These are phyloP conservation scores for Cymbidium sinense DNA, from an alignment of 106 monocot species.

Conservation along the genomic window DNA sequence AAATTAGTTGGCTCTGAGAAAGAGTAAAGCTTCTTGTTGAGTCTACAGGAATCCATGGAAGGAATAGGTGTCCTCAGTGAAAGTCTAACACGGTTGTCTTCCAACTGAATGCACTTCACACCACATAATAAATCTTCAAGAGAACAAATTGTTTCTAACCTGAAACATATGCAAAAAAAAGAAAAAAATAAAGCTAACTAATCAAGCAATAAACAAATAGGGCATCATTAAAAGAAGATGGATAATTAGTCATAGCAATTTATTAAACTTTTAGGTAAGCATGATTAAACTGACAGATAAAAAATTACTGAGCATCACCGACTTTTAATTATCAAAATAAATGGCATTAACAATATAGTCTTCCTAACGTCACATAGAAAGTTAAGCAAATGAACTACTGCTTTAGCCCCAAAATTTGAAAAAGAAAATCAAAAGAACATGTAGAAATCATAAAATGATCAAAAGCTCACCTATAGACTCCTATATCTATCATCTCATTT, in stretches of 20 bases:
- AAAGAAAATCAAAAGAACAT: too few relatives aligned
- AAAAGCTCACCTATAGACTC: too few relatives aligned
- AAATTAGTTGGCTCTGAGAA: constrained; percentile 24
- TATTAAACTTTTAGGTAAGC: neutral
- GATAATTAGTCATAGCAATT: neutral
- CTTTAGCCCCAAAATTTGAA: neutral
- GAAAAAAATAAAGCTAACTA: neutral
- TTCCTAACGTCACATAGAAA: neutral
- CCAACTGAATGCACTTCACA: constrained; percentile 47
- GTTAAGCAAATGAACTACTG: neutral
- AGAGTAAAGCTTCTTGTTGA: constrained; percentile 27
- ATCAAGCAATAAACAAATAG: neutral
- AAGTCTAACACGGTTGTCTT: constrained; percentile 52
- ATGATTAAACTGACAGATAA: neutral
- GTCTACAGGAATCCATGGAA: constrained; percentile 18
- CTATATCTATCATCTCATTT: too few relatives aligned
- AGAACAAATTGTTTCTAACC: constrained; percentile 47
- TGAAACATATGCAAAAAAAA: constrained; percentile 9
- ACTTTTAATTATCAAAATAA: neutral
- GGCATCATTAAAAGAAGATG: neutral
- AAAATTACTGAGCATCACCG: neutral
- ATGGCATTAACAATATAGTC: too few relatives aligned
- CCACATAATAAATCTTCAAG: constrained; percentile 47
- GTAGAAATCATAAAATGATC: too few relatives aligned
- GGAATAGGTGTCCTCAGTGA: constrained; percentile 43